Base-by-base conservation (phyloP, 139 green algal genomes). In the Tetradesmus lagerheimii region DNA sequence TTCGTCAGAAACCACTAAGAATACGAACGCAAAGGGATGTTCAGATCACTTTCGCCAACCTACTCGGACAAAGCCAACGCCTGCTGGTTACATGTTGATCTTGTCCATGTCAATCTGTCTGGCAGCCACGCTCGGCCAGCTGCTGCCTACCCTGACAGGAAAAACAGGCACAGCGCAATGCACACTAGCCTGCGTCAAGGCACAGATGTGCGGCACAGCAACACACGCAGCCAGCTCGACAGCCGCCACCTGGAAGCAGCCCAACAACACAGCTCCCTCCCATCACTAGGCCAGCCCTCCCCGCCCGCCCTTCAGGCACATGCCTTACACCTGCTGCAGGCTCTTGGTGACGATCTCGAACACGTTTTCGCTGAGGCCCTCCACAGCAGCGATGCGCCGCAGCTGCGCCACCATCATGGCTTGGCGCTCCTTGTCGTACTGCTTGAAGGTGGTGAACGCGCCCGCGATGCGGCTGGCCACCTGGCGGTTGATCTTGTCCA, bases 311-410 rank as follows among this genome's bases (percentile, higher is more conserved):
- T 5, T n/a, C 77, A n/a, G 38, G 23, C 35, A 20, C 77, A 50
- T 85, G 20, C 29, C 45, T 86, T 38, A 67, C 31, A 29, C 83
- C 67, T 89, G 86, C 87, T 86, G 80, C 76, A 99, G 83, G 20
- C 84, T 94, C 94, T 99, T 99, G 85, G 85, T 93, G 0, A 94
- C 97, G 82, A 99, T 99, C 92, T 99, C 98, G 66, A 95, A 98
- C 38, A 99, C 96, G 87, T 99, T 99, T 75, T 98, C 96, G 37
- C 86, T 96, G 1, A 99, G 90, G 1, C 95, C 96, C 43, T 94
- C 66, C 45, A 94, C 85, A 29, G 67, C 91, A 53, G 95, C 74
- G 82, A 99, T 99, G 87, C 97, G 90, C 91, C 97, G 80, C 45
- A 99, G 90, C 82, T 99, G 94, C 37, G 90, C 93, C 83, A 95